A percentile compares a stretch with the other conserved stretches of the same genome.
Evolutionary conservation across 2,329 filamentous ascomycete species (phyloP).

Genomic region (Eutypella sp.): DNA sequence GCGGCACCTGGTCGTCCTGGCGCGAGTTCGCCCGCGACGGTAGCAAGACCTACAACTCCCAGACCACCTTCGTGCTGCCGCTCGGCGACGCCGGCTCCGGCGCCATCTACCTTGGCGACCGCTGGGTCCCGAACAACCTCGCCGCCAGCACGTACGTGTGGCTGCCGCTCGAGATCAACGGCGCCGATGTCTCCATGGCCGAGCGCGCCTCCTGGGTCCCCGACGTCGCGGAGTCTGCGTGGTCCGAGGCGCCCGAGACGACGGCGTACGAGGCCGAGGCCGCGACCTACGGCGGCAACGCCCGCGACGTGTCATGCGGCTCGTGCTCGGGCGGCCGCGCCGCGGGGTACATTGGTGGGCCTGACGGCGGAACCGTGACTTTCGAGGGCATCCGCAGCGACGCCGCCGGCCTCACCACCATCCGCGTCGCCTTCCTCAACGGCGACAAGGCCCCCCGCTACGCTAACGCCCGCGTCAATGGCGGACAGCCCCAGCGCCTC

Average conservation of each 20-base stretch:
- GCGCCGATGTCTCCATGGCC: conserved; percentile 44
- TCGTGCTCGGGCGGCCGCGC: background rate
- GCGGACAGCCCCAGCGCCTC: conserved; percentile 37
- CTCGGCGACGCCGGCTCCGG: conserved; percentile 24
- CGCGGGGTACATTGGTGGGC: conserved; percentile 29
- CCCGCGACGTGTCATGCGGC: conserved; percentile 37
- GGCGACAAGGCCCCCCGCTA: conserved; percentile 48
- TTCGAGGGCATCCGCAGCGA: conserved; percentile 42
- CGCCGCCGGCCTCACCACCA: conserved; percentile 40
- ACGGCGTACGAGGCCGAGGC: conserved; percentile 48
- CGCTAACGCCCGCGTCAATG: conserved; percentile 53
- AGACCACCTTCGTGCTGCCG: conserved; percentile 55
- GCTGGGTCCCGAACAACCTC: conserved; percentile 58
- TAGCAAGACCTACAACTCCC: conserved; percentile 52
- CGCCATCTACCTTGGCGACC: conserved; percentile 61
- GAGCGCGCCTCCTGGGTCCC: conserved; percentile 53
- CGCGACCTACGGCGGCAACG: conserved; percentile 38
- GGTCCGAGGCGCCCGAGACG: conserved; percentile 39
- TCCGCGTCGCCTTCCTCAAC: conserved; percentile 52
- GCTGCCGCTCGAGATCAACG: conserved; percentile 53
- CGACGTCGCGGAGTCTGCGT: conserved; percentile 37
- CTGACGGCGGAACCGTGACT: conserved; percentile 38
- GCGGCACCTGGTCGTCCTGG: conserved; percentile 60
- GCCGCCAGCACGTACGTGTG: conserved; percentile 59
- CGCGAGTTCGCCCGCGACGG: conserved; percentile 52